Conservation (phyloP, 192 early-diverging fungal genomes). For the Kappamyces sp. region DNA sequence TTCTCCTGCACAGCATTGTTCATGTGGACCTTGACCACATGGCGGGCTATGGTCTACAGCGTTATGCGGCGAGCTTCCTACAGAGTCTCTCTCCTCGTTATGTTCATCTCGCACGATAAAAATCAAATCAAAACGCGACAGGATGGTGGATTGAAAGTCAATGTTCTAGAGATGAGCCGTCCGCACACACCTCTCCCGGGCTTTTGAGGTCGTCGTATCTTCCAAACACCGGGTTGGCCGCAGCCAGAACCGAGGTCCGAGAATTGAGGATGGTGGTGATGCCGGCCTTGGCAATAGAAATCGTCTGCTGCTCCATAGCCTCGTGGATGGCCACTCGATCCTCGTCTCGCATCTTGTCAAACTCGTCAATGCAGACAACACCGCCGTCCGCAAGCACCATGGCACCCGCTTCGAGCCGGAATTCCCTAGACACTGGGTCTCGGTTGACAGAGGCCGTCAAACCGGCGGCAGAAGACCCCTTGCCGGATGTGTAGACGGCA, state of each 20-base stretch:
- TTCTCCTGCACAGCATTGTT: slow-evolving; percentile 50
- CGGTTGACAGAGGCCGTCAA: slow-evolving; percentile 95
- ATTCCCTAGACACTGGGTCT: slow-evolving; percentile 85
- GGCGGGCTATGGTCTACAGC: slow-evolving; percentile 78
- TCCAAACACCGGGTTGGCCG: slow-evolving; percentile 97
- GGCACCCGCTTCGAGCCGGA: slow-evolving; percentile 95
- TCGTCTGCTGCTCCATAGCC: slow-evolving; percentile 99
- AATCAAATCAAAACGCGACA: slow-evolving; percentile 99
- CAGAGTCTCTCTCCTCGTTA: slow-evolving; percentile 78
- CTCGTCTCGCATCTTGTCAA: slow-evolving; percentile 99
- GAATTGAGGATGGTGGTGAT: slow-evolving; percentile 99
- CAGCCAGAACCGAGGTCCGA: slow-evolving; percentile 91
- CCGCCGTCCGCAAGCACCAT: slow-evolving; percentile 99
- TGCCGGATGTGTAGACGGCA: slow-evolving; percentile 98
- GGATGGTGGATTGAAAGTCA: slow-evolving; percentile 98
- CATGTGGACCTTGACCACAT: slow-evolving; percentile 91
- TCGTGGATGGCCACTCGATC: slow-evolving; percentile 99
- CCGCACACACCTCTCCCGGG: slow-evolving; percentile 71
- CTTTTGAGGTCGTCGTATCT: slow-evolving; percentile 97
- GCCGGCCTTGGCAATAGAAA: slow-evolving; percentile 99
- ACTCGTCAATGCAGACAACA: slow-evolving; percentile 99
- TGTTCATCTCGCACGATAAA: slow-evolving; percentile 99
- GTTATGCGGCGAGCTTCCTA: neutral
- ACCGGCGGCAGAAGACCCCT: slow-evolving; percentile 97
- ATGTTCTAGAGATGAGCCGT: slow-evolving; percentile 65